Base-by-base conservation (phyloP, 2,329 filamentous ascomycete genomes). In the Cordyceps javanica region DNA sequence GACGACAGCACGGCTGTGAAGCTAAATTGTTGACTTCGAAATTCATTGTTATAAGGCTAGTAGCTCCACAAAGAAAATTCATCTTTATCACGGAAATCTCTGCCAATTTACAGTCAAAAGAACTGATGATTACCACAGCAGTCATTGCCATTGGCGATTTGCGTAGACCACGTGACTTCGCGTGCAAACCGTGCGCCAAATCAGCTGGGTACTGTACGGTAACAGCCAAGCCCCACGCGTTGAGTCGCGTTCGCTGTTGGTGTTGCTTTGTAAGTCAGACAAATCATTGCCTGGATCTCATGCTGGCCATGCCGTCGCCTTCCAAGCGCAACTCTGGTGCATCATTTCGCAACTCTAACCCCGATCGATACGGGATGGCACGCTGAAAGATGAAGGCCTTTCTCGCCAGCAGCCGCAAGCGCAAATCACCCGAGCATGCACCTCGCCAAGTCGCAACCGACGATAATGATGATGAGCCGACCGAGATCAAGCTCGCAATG, bases 401-500 rank as follows among this genome's bases (percentile, higher is more conserved):
- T 65, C 69, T 86, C 56, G 77, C 75, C 9, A 72, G 76, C 10
- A 72, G 76, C 19, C 74, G 73, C 57, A 86, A 84, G 69, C 79
- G 82, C 56, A 85, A 73, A 58, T 59, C 61, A 23, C 67, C 62
- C 49, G 62, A 63, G 25, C 64, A 62, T 72, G 63, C 66, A 65
- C 55, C 65, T 59, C 25, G 66, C 69, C 39, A 10, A 49, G 19
- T 36, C 16, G 41, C 25, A 54, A 34, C 48, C 30, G 61, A 66
- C 36, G 66, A 68, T 5, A 70, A 72, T 19, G 81, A 85, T 16
- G 84, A 91, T 16, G 89, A 96, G 48, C 86, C 89, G 1, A 99
- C 94, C 0, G 94, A 97, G 61, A 78, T 95, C 65, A 97, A 97
- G 67, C 75, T 99, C 14, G 91, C 91, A 1, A 76, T 96, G 1